These are phyloP conservation scores for Rutstroemia sydowiana DNA, from an alignment of 2,329 filamentous ascomycete genomes.

Conservation along the genomic window DNA sequence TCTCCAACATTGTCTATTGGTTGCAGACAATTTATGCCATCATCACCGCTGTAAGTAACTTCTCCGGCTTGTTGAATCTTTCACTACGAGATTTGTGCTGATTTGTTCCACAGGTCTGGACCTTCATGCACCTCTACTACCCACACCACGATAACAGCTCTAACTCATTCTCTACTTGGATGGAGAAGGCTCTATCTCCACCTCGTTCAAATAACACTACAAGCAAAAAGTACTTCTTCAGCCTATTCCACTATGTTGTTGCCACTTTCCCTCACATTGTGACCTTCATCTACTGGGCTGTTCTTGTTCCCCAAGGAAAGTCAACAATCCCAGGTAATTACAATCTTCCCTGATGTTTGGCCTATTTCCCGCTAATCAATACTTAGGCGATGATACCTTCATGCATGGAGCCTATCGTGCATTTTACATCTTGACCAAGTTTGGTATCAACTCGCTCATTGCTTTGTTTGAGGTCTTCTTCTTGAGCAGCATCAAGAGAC, in stretches of 20 bases:
- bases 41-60: conserved; percentile 26
- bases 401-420: conserved; percentile 16
- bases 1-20: conserved; percentile 26
- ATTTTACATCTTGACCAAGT: conserved; percentile 26
- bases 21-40: conserved; percentile 27
- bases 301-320: conserved; percentile 23
- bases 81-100: background rate
- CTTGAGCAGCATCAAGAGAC: conserved; percentile 28
- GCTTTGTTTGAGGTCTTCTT: conserved; percentile 29
- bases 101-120: conserved; percentile 24
- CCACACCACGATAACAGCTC: conserved; percentile 21
- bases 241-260: conserved; percentile 29
- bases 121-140: conserved; percentile 30
- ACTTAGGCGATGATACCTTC: conserved; percentile 19
- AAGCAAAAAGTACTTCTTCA: conserved; percentile 26
- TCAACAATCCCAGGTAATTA: conserved; percentile 18
- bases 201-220: conserved; percentile 19
- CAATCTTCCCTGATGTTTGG: background rate
- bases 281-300: conserved; percentile 26
- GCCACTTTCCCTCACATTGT: conserved; percentile 27
- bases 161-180: conserved; percentile 7
- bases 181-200: conserved; percentile 23
- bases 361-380: conserved; percentile 9
- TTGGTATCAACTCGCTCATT: conserved; percentile 24
- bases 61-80: background rate